A percentile compares a stretch with the other conserved stretches of the same genome.
phyloP scores from a whole-genome alignment of 257 asterid genomes.

The Solanum pennellii region DNA sequence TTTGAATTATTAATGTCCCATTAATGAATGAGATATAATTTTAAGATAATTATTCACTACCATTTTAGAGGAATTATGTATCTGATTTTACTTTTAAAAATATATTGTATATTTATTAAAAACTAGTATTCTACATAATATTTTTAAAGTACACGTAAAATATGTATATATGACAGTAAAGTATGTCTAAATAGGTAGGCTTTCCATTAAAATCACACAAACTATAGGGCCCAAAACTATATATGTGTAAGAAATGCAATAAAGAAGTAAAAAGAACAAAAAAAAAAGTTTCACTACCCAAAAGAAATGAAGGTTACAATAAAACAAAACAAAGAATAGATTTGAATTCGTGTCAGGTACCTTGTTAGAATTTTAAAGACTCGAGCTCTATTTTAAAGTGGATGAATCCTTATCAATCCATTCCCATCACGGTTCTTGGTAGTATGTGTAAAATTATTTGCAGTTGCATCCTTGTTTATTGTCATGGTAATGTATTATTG shows the following conservation, averaged over 20 bases:
- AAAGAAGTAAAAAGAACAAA: background rate
- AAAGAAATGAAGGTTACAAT: background rate
- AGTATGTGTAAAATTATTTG: background rate
- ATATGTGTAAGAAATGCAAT: background rate
- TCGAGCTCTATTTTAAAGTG: background rate
- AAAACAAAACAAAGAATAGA: background rate
- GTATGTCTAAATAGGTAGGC: too few species aligned
- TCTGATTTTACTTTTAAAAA: too few species aligned
- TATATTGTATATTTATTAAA: too few species aligned
- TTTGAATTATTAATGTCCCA: too few species aligned
- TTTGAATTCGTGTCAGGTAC: background rate
- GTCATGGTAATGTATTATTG: background rate
- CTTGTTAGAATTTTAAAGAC: background rate
- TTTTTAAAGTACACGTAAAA: too few species aligned
- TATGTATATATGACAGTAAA: too few species aligned
- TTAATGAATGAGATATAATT: too few species aligned
- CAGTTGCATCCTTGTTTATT: background rate
- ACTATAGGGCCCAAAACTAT: background rate
- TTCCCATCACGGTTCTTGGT: background rate
- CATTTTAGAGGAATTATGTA: too few species aligned
- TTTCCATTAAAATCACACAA: background rate
- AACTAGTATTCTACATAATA: too few species aligned
- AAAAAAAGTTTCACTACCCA: background rate
- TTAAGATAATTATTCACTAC: too few species aligned
- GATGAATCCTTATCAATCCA: background rate